These are phyloP conservation scores for Lycium barbarum DNA, from an alignment of 257 asterid genomes.

Conservation along the genomic window DNA sequence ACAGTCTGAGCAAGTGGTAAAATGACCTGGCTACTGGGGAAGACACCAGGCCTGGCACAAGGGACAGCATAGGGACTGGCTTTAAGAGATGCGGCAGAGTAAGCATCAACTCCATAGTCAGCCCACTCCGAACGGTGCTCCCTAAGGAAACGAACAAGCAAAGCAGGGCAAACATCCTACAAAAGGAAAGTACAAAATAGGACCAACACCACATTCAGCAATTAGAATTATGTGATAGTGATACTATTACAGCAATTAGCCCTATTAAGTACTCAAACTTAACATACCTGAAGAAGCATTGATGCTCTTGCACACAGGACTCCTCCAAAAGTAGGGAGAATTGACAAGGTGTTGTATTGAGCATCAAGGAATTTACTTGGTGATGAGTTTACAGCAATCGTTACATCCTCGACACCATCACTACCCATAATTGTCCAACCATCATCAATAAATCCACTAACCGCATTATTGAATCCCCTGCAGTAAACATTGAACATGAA, in stretches of 20 bases:
- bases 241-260: background rate
- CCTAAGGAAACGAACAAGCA: conserved; percentile 82
- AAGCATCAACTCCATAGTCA: conserved; percentile 80
- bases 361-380: conserved; percentile 84
- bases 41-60: conserved; percentile 68
- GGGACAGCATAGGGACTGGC: conserved; percentile 73
- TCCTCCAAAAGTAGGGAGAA: conserved; percentile 88
- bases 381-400: conserved; percentile 77
- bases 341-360: conserved; percentile 62
- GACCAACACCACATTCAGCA: background rate
- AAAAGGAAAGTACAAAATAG: background rate
- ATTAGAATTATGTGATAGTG: background rate
- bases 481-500: conserved; percentile 9
- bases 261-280: background rate
- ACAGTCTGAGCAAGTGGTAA: conserved; percentile 83
- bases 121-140: conserved; percentile 98
- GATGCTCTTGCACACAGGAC: conserved; percentile 97
- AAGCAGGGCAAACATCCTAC: conserved; percentile 86
- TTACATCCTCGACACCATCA: conserved; percentile 89
- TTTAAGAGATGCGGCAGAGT: conserved; percentile 82
- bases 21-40: conserved; percentile 77
- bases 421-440: conserved; percentile 91
- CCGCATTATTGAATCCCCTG: conserved; percentile 97
- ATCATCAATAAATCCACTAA: conserved; percentile 91
- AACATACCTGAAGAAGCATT: conserved; percentile 90